These are phyloP conservation scores for Raphanus sativus DNA, from an alignment of 345 rosid species.

Conservation along the genomic window DNA sequence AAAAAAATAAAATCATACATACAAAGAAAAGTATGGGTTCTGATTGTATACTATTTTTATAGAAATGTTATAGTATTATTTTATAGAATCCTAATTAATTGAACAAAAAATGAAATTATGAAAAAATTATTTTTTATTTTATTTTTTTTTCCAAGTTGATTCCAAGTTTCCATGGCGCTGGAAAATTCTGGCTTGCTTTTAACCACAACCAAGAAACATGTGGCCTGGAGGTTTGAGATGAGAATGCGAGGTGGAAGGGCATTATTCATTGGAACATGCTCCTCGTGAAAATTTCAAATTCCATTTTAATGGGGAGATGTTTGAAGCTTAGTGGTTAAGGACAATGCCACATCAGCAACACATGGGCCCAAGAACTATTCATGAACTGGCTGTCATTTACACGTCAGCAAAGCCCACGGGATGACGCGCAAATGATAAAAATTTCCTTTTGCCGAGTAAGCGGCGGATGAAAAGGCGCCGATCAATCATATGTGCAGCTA, in stretches of 20 bases:
- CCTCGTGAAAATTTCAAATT: conserved; percentile 3
- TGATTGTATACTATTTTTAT: neutral
- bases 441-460: conserved; percentile 19
- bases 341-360: neutral
- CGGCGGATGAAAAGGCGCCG: conserved; percentile 18
- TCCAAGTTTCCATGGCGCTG: neutral
- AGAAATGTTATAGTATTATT: neutral
- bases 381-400: neutral
- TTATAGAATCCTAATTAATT: neutral
- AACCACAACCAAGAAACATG: neutral
- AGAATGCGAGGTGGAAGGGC: conserved; percentile 19
- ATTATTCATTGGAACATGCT: conserved; percentile 30
- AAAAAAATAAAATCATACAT: neutral
- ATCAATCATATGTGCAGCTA: neutral
- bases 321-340: conserved; percentile 10
- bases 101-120: neutral
- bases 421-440: conserved; percentile 17
- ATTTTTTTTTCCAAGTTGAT: too few species aligned
- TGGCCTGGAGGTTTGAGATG: conserved; percentile 4
- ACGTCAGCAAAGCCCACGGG: conserved; percentile 10
- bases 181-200: conserved; percentile 6
- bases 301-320: conserved; percentile 2
- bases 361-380: neutral
- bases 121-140: too few species aligned
- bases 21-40: neutral